Evolutionary conservation across 306 rosid genomes (phyloP).

Genomic region (Carpinus viminea): DNA sequence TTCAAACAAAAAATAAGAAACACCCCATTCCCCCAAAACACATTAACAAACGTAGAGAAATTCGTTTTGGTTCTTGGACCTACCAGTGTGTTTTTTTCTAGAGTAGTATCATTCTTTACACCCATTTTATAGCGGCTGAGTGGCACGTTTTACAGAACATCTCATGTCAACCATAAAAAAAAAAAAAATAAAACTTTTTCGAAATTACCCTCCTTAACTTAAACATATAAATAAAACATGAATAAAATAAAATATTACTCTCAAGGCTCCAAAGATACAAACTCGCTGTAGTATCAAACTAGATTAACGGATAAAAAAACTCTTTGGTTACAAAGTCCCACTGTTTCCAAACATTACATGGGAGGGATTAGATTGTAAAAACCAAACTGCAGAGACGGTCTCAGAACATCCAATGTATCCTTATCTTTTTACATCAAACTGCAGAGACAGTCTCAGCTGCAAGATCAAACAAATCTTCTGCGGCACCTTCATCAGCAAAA

Average conservation of each 20-base stretch:
- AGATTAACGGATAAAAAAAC: constrained; percentile 7
- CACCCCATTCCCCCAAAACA: too few relatives aligned
- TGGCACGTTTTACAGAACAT: too few relatives aligned
- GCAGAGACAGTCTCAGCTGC: constrained; percentile 5
- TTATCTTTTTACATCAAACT: constrained; percentile 25
- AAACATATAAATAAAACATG: too few relatives aligned
- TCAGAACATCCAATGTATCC: background rate
- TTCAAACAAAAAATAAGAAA: too few relatives aligned
- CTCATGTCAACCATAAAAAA: too few relatives aligned
- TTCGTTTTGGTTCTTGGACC: background rate
- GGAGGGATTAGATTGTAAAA: constrained; percentile 4
- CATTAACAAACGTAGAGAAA: background rate
- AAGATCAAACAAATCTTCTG: constrained; percentile 25
- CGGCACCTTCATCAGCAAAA: constrained; percentile 34
- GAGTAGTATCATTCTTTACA: too few relatives aligned
- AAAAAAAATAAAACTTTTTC: too few relatives aligned
- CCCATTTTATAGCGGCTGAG: too few relatives aligned
- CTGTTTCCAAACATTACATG: constrained; percentile 5
- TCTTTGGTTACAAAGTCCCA: background rate
- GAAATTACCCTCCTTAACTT: too few relatives aligned
- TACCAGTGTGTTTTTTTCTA: too few relatives aligned
- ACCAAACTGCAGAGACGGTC: constrained; percentile 26
- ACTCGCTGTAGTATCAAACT: background rate
- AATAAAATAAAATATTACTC: too few relatives aligned
- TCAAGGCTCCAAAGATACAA: background rate